Evolutionary conservation across 129 eudicot species (phyloP).

Genomic region (Centaurea solstitialis): DNA sequence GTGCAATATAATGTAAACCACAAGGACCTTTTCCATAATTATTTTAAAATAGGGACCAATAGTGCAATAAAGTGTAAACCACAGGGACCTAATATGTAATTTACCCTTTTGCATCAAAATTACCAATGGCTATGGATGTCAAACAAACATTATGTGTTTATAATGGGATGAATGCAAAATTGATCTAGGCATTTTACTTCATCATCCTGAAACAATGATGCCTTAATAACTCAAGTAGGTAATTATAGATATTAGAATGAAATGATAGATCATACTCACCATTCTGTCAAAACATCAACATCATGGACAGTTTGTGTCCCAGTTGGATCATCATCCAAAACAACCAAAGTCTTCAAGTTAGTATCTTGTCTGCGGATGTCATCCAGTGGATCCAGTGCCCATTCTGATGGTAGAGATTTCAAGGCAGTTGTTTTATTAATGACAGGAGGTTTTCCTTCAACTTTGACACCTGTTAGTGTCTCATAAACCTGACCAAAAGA

Average conservation of each 20-base stretch:
- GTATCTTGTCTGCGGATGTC: slow-evolving; percentile 64
- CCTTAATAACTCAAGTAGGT: neutral
- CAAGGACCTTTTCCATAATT: too few relatives aligned
- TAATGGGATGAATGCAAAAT: neutral
- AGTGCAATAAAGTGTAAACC: too few relatives aligned
- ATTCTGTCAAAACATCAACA: slow-evolving; percentile 93
- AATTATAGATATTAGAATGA: neutral
- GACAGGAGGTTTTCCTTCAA: slow-evolving; percentile 75
- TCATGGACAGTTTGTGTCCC: slow-evolving; percentile 99
- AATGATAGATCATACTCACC: slow-evolving; percentile 42
- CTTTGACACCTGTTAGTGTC: slow-evolving; percentile 91
- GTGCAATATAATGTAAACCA: too few relatives aligned
- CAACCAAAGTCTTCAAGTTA: slow-evolving; percentile 74
- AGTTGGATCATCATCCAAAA: slow-evolving; percentile 99
- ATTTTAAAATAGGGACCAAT: too few relatives aligned
- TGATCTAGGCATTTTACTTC: neutral
- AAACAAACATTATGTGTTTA: slow-evolving; percentile 2
- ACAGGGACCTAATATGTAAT: too few relatives aligned
- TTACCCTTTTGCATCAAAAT: neutral
- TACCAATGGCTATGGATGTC: slow-evolving; percentile 4
- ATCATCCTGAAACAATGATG: neutral
- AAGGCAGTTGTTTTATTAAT: slow-evolving; percentile 52
- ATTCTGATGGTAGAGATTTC: slow-evolving; percentile 86
- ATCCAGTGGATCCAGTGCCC: slow-evolving; percentile 71
- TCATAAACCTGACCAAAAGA: slow-evolving; percentile 74